A percentile compares a stretch with the other conserved stretches of the same genome.
Evolutionary conservation across 2,329 filamentous ascomycete genomes (phyloP).

Genomic region (Tolypocladium tundrense): DNA sequence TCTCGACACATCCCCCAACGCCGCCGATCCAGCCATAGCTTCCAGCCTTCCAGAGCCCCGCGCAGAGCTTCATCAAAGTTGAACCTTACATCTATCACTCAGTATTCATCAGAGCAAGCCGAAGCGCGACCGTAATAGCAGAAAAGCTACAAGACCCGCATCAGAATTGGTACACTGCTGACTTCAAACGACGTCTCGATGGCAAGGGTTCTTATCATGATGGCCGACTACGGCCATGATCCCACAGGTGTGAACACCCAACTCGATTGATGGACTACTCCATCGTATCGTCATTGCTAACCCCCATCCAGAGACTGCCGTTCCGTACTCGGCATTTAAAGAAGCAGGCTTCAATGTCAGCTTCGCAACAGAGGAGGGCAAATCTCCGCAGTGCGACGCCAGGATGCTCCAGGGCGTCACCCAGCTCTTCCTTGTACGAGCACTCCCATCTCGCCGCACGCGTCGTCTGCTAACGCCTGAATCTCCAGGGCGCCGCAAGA

Average conservation of each 20-base stretch:
- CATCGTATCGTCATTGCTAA: neutral
- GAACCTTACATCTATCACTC: neutral
- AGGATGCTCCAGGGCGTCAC: constrained; percentile 38
- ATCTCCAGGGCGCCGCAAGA: constrained; percentile 30
- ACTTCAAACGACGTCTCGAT: constrained; percentile 1
- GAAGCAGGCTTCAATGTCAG: constrained; percentile 34
- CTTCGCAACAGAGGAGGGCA: constrained; percentile 40
- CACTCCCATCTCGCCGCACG: neutral
- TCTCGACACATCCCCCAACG: neutral
- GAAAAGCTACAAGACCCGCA: too few species aligned
- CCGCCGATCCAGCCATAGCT: neutral
- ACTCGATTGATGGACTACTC: too few species aligned
- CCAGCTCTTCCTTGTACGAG: constrained; percentile 34
- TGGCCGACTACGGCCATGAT: constrained; percentile 46
- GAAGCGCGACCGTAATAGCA: too few species aligned
- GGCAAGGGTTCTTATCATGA: constrained; percentile 33
- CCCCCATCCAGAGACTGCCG: constrained; percentile 31
- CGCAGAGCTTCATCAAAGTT: neutral
- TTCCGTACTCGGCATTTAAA: constrained; percentile 38
- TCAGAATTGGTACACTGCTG: neutral
- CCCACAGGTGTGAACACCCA: constrained; percentile 31
- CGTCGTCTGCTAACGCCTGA: neutral
- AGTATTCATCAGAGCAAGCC: neutral
- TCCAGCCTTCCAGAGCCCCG: neutral
- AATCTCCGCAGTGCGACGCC: constrained; percentile 34